Evolutionary conservation across 176 grass and related monocot genomes (phyloP).

Genomic region (Hordeum vulgare): MorexV3_pseudomolecules_assembly NC_058522.1:587480889-587481388

Average conservation of each 20-base stretch:
- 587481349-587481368: not conserved
- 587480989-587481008: constrained; percentile 30
- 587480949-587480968: constrained; percentile 53
- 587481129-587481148: constrained; percentile 49
- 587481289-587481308: not conserved
- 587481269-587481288: constrained; percentile 22
- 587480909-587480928: constrained; percentile 23
- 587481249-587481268: constrained; percentile 27
- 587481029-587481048: not conserved
- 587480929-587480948: constrained; percentile 40
- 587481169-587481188: constrained; percentile 40
- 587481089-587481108: not conserved
- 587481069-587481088: not conserved
- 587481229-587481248: constrained; percentile 58
- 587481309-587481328: not conserved
- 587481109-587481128: constrained; percentile 12
- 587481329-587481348: constrained; percentile 1
- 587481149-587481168: constrained; percentile 49
- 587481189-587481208: constrained; percentile 46
- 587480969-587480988: constrained; percentile 63
- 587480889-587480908: constrained; percentile 78
- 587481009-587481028: constrained; percentile 34
- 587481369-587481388: not conserved
- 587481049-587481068: not conserved
- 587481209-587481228: constrained; percentile 41